Evolutionary conservation across 805 yeast genomes (phyloP).

Genomic region (Teunomyces stri): DNA sequence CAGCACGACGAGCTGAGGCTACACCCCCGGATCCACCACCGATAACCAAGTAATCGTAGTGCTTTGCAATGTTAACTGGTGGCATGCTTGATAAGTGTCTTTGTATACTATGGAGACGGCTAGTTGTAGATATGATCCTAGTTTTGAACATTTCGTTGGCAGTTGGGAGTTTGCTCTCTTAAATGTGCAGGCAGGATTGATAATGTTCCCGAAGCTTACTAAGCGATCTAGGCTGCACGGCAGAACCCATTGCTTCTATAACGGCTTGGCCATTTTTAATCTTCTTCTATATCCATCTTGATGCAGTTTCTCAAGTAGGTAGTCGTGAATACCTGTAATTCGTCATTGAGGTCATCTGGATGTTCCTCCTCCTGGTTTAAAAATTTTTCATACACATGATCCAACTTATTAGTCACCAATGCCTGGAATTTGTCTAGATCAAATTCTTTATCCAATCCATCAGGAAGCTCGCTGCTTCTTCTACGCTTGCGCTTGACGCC

Average conservation of each 20-base stretch:
- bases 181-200: not conserved
- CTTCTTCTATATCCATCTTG: conserved; percentile 17
- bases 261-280: not conserved
- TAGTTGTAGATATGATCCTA: not conserved
- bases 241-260: no score
- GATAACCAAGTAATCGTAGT: conserved; percentile 88
- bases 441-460: conserved; percentile 4
- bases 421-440: conserved; percentile 25
- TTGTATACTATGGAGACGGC: conserved; percentile 13
- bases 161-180: not conserved
- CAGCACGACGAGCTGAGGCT: conserved; percentile 97
- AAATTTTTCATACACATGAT: conserved; percentile 14
- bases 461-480: not conserved
- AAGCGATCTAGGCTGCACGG: not conserved
- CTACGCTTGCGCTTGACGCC: conserved; percentile 8
- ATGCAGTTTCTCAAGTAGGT: conserved; percentile 30
- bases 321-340: conserved; percentile 23
- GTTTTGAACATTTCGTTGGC: conserved; percentile 3
- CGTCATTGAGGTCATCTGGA: conserved; percentile 17
- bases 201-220: not conserved
- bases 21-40: conserved; percentile 99
- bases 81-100: conserved; percentile 47
- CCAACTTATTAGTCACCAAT: conserved; percentile 19
- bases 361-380: conserved; percentile 6
- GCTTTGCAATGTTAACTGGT: conserved; percentile 42